A percentile compares a stretch with the other conserved stretches of the same genome.
Conservation (phyloP, 345 rosid genomes). For the Pistacia vera region DNA sequence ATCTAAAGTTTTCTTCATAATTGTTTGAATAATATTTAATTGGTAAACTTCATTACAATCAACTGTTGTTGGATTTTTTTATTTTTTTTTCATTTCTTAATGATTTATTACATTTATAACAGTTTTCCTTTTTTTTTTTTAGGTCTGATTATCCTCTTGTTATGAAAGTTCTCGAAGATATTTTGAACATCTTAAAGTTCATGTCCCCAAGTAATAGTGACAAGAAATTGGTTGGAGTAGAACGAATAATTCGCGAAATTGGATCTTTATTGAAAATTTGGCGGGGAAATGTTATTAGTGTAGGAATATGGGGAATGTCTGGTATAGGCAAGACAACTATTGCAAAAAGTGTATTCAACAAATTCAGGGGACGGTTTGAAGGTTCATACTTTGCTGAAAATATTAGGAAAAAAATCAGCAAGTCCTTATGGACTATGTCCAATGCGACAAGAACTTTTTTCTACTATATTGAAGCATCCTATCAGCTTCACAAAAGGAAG, state of each 20-base stretch:
- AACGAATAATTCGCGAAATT: slow-evolving; percentile 19
- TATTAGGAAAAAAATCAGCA: slow-evolving; percentile 24
- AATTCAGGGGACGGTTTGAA: too few species aligned
- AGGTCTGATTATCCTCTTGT: slow-evolving; percentile 33
- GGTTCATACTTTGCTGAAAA: slow-evolving; percentile 39
- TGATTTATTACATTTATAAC: too few species aligned
- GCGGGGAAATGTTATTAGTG: slow-evolving; percentile 11
- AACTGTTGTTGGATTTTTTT: too few species aligned
- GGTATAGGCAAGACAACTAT: slow-evolving; percentile 62
- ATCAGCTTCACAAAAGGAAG: not conserved
- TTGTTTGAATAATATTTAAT: too few species aligned
- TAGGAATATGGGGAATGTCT: slow-evolving; percentile 52
- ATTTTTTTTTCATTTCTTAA: too few species aligned
- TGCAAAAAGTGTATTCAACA: slow-evolving; percentile 28
- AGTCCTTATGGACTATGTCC: not conserved
- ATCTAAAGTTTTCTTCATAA: too few species aligned
- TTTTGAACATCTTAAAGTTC: slow-evolving; percentile 27
- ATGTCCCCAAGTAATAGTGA: not conserved
- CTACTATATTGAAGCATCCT: slow-evolving; percentile 16
- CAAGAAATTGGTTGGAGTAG: slow-evolving; percentile 34
- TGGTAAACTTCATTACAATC: too few species aligned
- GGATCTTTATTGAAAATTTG: slow-evolving; percentile 14
- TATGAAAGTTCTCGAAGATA: slow-evolving; percentile 26
- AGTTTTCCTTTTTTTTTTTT: not conserved
- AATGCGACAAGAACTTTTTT: slow-evolving; percentile 26